Base-by-base conservation (phyloP, 768 basidiomycete genomes). In the Mycena pura region DNA sequence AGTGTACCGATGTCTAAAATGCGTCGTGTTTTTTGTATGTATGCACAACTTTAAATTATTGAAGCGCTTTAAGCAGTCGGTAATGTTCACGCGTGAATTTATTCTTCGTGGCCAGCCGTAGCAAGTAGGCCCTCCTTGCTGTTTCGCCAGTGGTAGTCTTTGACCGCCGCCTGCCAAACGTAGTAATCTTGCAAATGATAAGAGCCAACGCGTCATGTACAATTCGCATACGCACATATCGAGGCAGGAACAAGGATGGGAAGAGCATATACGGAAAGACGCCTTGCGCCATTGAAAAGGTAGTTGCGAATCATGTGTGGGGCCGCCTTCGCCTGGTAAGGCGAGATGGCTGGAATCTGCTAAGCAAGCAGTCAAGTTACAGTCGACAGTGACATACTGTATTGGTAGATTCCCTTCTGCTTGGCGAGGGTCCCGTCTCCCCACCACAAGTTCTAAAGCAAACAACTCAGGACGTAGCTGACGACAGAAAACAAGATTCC, bases 251-350 rank as follows among this genome's bases (percentile, higher is more conserved):
- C 73, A 51, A 85, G 79, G 77, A 90, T 92, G 79, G 95, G 95
- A 39, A 92, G 78, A 29, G 86, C 79, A 72, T 95, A 90, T 57
- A 81, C 80, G 38, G 87, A 85, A 50, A 94, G 73, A 63, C 95
- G 87, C 53, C 82, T 83, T 82, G 88, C 91, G 34, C 93, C 95
- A 76, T 94, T 94, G 84, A 95, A 93, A 68, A 94, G 72, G 81
- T 92, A 96, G 66, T 77, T 85, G 55, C 82, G 81, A 71, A 95
- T 72, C 69, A 88, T 84, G 54, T 90, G 80, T 46, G 90, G 87
- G 39, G 88, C 84, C 17, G 91, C 86, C 60, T 86, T 87, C 65
- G 90, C 84, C 73, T 89, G 87, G 80, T 85, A 91, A 8, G 93
- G 91, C n/a, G 95, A 95, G 64, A 95, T 70, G 65, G 84, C 95